Percentiles rank a stretch among this genome's conserved stretches.
These are phyloP conservation scores for Panus rudis DNA, from an alignment of 768 basidiomycete genomes.

Conservation along the genomic window DNA sequence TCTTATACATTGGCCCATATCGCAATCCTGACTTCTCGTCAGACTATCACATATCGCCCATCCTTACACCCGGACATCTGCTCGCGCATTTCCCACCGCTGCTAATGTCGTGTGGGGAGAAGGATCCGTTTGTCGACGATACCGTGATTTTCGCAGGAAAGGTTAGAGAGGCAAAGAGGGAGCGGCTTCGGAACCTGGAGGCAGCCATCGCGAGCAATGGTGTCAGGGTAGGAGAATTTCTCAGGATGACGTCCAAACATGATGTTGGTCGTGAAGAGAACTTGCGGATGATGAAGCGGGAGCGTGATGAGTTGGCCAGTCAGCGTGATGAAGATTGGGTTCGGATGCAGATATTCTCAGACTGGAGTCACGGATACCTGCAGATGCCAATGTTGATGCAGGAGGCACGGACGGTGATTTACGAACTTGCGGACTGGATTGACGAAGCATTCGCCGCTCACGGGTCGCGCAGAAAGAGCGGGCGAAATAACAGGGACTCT, in stretches of 20 bases:
- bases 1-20: constrained; percentile 91
- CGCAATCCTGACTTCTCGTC: constrained; percentile 90
- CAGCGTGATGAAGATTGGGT: constrained; percentile 95
- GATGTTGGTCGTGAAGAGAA: constrained; percentile 20
- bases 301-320: constrained; percentile 49
- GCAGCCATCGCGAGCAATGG: constrained; percentile 53
- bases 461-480: no score
- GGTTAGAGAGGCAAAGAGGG: constrained; percentile 90
- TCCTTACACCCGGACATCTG: constrained; percentile 75
- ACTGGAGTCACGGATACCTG: constrained; percentile 96
- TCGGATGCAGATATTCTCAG: constrained; percentile 85
- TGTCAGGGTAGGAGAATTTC: constrained; percentile 51
- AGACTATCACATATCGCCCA: constrained; percentile 95
- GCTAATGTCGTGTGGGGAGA: constrained; percentile 92
- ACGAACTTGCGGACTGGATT: constrained; percentile 89
- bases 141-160: constrained; percentile 95
- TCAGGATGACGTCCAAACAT: constrained; percentile 51
- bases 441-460: constrained; percentile 54
- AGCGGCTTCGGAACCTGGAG: constrained; percentile 69
- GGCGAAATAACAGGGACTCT: no score
- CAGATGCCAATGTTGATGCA: constrained; percentile 88
- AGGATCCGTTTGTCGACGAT: constrained; percentile 91
- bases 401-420: constrained; percentile 73
- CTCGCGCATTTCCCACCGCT: constrained; percentile 93
- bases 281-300: constrained; percentile 40